phyloP scores from a whole-genome alignment of 2,329 filamentous ascomycete genomes.

The Balansia obtecta region DNA sequence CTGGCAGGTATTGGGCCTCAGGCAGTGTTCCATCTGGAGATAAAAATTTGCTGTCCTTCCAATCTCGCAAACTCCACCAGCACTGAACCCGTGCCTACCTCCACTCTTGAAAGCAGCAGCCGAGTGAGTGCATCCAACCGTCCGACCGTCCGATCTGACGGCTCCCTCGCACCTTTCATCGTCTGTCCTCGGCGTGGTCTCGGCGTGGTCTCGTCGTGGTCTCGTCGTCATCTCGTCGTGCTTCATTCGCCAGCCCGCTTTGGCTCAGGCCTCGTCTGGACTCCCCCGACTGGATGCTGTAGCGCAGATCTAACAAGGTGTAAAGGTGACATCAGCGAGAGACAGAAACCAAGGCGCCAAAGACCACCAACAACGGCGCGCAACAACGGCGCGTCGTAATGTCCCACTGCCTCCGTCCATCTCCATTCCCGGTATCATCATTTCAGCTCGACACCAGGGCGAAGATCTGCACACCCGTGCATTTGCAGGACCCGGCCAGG shows the following conservation, averaged over 20 bases:
- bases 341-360: not conserved
- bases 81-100: no score
- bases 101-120: not conserved
- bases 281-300: not conserved
- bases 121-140: no score
- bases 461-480: not conserved
- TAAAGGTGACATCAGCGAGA: slow-evolving; percentile 2
- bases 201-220: not conserved
- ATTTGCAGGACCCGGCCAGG: not conserved
- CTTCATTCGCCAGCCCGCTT: not conserved
- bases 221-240: no score
- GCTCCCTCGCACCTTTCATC: no score
- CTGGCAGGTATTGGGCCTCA: no score
- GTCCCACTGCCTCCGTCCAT: not conserved
- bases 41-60: no score
- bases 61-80: no score
- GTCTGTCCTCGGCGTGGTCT: no score
- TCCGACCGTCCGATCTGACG: not conserved
- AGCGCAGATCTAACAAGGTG: not conserved
- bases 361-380: not conserved
- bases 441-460: not conserved
- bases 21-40: no score
- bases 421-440: not conserved
- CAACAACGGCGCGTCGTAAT: not conserved
- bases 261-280: not conserved